Percentiles rank a stretch among this genome's conserved stretches.
Evolutionary conservation across 2,329 filamentous ascomycete species (phyloP).

Genomic region (Aphanocladium album): DNA sequence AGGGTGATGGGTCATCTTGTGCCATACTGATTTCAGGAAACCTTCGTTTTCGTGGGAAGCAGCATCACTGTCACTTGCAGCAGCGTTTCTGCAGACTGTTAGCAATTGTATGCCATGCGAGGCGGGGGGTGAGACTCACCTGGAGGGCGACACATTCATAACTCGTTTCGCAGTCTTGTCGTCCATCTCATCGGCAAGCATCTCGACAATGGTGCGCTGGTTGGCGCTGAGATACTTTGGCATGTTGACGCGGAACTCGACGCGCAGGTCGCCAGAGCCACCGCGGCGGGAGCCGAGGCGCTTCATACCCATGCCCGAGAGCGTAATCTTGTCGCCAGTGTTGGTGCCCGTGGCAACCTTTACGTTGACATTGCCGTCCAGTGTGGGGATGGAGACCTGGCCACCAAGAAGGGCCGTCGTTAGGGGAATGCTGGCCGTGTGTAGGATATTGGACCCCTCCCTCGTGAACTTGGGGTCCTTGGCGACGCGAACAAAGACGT

Average conservation of each 20-base stretch:
- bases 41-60: constrained; percentile 73
- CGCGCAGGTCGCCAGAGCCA: constrained; percentile 73
- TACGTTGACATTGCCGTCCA: constrained; percentile 86
- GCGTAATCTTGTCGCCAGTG: constrained; percentile 85
- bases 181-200: constrained; percentile 92
- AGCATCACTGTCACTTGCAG: constrained; percentile 23
- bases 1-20: constrained; percentile 77
- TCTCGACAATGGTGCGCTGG: constrained; percentile 88
- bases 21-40: constrained; percentile 90
- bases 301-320: constrained; percentile 92
- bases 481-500: constrained; percentile 85
- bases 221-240: constrained; percentile 90
- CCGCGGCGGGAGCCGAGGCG: constrained; percentile 65
- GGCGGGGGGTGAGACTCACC: background rate
- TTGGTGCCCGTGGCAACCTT: constrained; percentile 87
- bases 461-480: constrained; percentile 86
- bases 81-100: constrained; percentile 2
- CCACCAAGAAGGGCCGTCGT: constrained; percentile 91
- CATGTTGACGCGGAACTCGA: constrained; percentile 94
- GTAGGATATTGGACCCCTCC: constrained; percentile 81
- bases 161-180: constrained; percentile 88
- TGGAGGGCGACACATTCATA: constrained; percentile 64
- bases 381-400: constrained; percentile 81
- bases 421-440: constrained; percentile 85
- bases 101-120: background rate